phyloP scores from a whole-genome alignment of 257 asterid genomes.

The Primulina tabacum region DNA sequence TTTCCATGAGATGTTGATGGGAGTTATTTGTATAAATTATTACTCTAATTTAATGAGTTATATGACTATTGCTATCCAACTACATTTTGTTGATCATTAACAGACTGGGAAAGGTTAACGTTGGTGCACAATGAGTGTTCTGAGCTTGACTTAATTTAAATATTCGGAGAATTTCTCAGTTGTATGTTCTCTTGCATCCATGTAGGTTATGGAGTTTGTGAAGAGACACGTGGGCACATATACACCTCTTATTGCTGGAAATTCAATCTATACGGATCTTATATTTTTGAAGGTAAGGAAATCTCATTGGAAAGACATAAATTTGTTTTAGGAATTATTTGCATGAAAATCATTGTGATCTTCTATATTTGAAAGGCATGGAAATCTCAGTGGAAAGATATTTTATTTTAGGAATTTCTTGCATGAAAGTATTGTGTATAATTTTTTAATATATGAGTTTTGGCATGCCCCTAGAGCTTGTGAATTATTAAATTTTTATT shows the following conservation, averaged over 20 bases:
- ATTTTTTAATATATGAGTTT: not conserved
- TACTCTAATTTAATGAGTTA: too few species aligned
- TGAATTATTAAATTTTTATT: not conserved
- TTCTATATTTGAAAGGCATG: slow-evolving; percentile 70
- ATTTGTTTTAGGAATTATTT: too few species aligned
- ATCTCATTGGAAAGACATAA: not conserved
- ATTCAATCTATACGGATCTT: slow-evolving; percentile 81
- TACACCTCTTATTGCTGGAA: slow-evolving; percentile 80
- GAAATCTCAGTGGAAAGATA: slow-evolving; percentile 3
- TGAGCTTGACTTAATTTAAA: not conserved
- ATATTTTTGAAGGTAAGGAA: slow-evolving; percentile 68
- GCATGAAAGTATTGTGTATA: too few species aligned
- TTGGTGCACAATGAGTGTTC: not conserved
- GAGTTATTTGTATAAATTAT: not conserved
- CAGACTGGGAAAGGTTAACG: not conserved
- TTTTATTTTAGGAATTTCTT: too few species aligned
- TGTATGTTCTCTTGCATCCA: slow-evolving; percentile 8
- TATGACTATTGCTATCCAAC: not conserved
- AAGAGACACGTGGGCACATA: slow-evolving; percentile 61
- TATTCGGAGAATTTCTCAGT: not conserved
- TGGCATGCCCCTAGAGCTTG: slow-evolving; percentile 3
- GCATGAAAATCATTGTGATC: slow-evolving; percentile 32
- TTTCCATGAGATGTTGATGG: slow-evolving; percentile 9
- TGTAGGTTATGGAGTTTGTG: slow-evolving; percentile 83
- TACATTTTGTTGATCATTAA: not conserved